Base-by-base conservation (phyloP, 257 asterid species). In the Fraxinus americana region DNA sequence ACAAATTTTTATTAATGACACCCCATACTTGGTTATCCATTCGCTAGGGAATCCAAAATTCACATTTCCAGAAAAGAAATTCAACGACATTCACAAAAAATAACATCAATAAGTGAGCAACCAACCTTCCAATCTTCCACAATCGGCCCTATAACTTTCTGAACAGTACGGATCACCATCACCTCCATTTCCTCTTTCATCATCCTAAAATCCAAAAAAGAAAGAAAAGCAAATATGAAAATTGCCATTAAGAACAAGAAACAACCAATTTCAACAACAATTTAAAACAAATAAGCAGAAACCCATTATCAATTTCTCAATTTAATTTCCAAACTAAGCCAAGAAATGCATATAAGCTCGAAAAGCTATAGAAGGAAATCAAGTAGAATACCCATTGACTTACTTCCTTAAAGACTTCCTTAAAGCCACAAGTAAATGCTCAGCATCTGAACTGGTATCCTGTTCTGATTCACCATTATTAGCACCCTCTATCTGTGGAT, bases 111-210 rank as follows among this genome's bases (percentile, higher is more conserved):
- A n/a, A n/a, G n/a, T n/a, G n/a, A n/a, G n/a, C n/a, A n/a, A n/a
- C n/a, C n/a, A n/a, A n/a, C n/a, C n/a, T n/a, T n/a, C n/a, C n/a
- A n/a, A n/a, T n/a, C 12, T 30, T 54, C 68, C n/a, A 17, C 25
- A 16, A 29, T 14, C 3, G 77, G 77, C 68, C 1, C 9, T 3
- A 73, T 16, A 12, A 73, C 34, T 29, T 45, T 6, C 41, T 45
- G 25, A 32, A 73, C 3, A 7, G 77, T 32, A 52, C 32, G 29
- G 29, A 52, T 73, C 68, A 73, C 68, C 67, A 73, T 73, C 29
- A 30, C 39, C 77, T 73, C 41, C 48, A 73, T 3, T 57, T 73
- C 68, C 73, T 69, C 19, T 34, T 17, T 32, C 45, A 38, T 69
- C 43, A 29, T 34, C 69, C 67, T 73, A 54, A 29, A 73, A 72